Evolutionary conservation across 805 yeast species (phyloP), one percentile per base, ranked within the genome.

Genomic region (Komagataella kurtzmanii): DNA sequence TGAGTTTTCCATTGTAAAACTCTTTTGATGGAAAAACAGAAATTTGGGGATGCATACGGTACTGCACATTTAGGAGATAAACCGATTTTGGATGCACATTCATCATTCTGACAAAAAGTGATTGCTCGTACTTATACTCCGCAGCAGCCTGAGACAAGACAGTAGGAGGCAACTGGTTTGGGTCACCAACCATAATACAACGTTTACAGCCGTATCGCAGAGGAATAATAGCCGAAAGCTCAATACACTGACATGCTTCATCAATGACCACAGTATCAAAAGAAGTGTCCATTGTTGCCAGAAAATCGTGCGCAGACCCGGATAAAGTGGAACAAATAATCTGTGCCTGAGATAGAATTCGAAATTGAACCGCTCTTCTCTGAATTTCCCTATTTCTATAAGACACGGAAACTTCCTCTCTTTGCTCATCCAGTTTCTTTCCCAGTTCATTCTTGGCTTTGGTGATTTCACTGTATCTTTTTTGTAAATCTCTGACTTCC

Each of bases 161-260:
- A 0, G 99, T 91, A 0, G 99, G 99, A 0, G 99, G 99, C 55
- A 93, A 74, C 68, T 93, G 99, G 63, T 93, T 90, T 2, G 98
- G 98, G 69, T 93, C 99, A 64, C 99, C 99, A 48, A 93, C 99
- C 95, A 93, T 85, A 49, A 93, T 84, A 69, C 98, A 91, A 52
- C 81, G 80, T 54, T 76, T 81, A 59, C 95, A 86, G 1, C 98
- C 98, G 64, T 90, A 93, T 60, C 95, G 73, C 56, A 93, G 70
- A 0, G 99, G 99, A 59, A 91, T 91, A 23, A 93, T 76, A 0
- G 95, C 86, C 6, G 97, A 88, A 43, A 91, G 63, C 62, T 91
- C 99, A 45, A 93, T 90, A 79, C 96, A 85, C 66, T 91, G 99
- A 58, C 97, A 95, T 2, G 99, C 99, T 65, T 91, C 99, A 70